phyloP scores from a whole-genome alignment of 2,329 filamentous ascomycete genomes.

The Aspergillus niger region DNA sequence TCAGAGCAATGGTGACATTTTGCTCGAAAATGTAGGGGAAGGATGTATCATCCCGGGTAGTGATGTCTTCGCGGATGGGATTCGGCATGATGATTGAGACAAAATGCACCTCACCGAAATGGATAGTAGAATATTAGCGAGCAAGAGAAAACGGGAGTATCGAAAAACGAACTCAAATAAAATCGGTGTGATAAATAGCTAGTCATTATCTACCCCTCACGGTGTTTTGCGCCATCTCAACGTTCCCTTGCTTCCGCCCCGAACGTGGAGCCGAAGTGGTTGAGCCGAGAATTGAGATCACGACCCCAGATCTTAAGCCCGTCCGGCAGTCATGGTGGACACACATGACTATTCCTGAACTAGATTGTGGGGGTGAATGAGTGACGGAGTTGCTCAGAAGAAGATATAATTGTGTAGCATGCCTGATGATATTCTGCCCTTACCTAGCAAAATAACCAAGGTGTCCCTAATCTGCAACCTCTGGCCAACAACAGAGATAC shows the following conservation, averaged over 20 bases:
- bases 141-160: neutral
- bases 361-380: neutral
- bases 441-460: neutral
- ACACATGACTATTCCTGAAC: neutral
- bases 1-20: constrained; percentile 51
- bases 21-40: constrained; percentile 54
- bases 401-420: neutral
- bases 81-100: constrained; percentile 28
- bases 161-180: neutral
- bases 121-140: neutral
- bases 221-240: neutral
- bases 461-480: neutral
- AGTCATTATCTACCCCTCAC: constrained; percentile 4
- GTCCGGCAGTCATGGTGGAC: neutral
- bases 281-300: constrained; percentile 9
- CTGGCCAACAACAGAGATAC: neutral
- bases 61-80: constrained; percentile 32
- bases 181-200: constrained; percentile 11
- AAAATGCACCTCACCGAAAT: neutral
- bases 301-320: neutral
- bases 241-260: constrained; percentile 9
- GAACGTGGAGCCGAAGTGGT: constrained; percentile 33
- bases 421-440: neutral
- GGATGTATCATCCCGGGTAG: constrained; percentile 36
- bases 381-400: no score